Evolutionary conservation across 148 eudicot genomes (phyloP), one percentile per base, ranked within the genome.

Genomic region (Fallopia convolvulus): DNA sequence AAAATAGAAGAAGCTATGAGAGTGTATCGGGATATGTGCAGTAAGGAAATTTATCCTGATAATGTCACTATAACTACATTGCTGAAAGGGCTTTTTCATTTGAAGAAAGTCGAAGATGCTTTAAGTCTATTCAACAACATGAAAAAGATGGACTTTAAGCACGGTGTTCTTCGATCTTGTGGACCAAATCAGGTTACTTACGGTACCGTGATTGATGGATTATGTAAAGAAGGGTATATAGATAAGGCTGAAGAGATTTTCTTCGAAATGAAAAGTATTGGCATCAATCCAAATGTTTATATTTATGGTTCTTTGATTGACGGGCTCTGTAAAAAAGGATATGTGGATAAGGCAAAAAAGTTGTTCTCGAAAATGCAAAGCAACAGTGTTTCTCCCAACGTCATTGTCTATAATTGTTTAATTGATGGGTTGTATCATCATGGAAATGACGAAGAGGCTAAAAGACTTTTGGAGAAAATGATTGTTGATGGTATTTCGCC

Each of bases 31-130:
- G 81, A 83, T 14, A 78, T 83, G 81, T 20, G 72, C 33, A 1
- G 10, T 3, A 66, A 63, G 36, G 70, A 44, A 21, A 48, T 75
- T 77, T 61, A 11, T 41, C 83, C 83, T 20, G 75, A 61, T 3
- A 70, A 58, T 46, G 42, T 78, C 39, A 83, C 79, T 5, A 53
- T 72, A 33, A 80, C 78, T 56, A 47, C 50, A 30, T 41, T 83
- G 70, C 58, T 83, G 32, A 75, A 72, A 4, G 86, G 83, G 23
- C 75, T 77, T 49, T 72, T 83, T 56, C 81, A 72, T n/a, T 44
- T 20, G 15, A 76, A 80, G 9, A 78, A 72, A 44, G 79, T 80
- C 49, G 32, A 39, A 76, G 81, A 76, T 48, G 86, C 83, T 6
- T 61, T 36, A 11, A 77, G 41, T 5, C 8, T 77, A 8, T 83